Percentiles rank a stretch among this genome's conserved stretches.
phyloP scores from a whole-genome alignment of 2,329 filamentous ascomycete genomes.

The Aspergillus brunneoviolaceus region DNA sequence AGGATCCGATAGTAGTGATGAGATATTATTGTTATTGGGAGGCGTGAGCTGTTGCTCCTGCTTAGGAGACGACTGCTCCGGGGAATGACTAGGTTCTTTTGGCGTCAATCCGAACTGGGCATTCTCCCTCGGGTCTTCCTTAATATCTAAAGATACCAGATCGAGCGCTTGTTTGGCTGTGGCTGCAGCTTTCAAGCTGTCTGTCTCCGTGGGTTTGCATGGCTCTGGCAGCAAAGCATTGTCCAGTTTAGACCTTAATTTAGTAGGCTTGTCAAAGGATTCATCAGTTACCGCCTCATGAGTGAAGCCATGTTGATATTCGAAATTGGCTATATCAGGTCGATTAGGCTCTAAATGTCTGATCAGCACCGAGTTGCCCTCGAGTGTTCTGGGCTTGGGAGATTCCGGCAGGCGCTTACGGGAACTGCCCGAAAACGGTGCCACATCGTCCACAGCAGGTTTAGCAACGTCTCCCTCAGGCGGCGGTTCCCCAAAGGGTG shows the following conservation, averaged over 20 bases:
- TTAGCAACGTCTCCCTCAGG: slow-evolving; percentile 24
- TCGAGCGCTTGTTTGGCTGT: neutral
- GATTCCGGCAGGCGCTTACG: slow-evolving; percentile 34
- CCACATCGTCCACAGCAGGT: slow-evolving; percentile 26
- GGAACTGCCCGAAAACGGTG: slow-evolving; percentile 33
- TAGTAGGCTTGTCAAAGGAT: slow-evolving; percentile 2
- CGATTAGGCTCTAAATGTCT: slow-evolving; percentile 62
- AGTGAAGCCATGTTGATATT: slow-evolving; percentile 54
- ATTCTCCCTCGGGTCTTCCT: neutral
- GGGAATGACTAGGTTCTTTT: neutral
- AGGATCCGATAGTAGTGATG: neutral
- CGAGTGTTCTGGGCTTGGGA: slow-evolving; percentile 50
- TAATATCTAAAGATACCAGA: neutral
- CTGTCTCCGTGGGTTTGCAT: neutral
- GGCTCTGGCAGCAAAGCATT: slow-evolving; percentile 25
- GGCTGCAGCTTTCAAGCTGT: neutral
- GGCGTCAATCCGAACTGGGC: neutral
- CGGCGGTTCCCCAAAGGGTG: slow-evolving; percentile 34
- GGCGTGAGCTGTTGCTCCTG: slow-evolving; percentile 22
- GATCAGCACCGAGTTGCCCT: slow-evolving; percentile 63
- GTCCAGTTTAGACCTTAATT: slow-evolving; percentile 42
- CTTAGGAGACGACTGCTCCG: neutral
- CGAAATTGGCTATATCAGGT: slow-evolving; percentile 63
- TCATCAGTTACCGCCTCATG: slow-evolving; percentile 14
- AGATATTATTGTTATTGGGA: neutral